Base-by-base conservation (phyloP, 2,329 filamentous ascomycete species). In the Magnaporthiopsis incrustans region DNA sequence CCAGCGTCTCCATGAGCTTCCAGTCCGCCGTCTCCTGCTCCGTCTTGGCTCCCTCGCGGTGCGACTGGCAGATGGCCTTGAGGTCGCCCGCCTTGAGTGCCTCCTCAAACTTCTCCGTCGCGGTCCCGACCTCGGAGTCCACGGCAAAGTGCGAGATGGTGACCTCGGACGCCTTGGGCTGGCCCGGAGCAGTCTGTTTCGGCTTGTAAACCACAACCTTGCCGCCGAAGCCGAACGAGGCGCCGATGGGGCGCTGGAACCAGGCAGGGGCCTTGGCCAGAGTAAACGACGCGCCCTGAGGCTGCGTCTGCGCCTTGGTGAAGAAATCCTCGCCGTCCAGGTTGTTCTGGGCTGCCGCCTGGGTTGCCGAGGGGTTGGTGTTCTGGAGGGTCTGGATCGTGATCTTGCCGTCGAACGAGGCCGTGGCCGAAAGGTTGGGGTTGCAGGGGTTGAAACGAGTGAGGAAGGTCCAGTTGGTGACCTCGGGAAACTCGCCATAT, bases 381-480 rank as follows among this genome's bases (percentile, higher is more conserved):
- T 95, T 97, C 73, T 99, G 95, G 57, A 97, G 83, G 1, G 94
- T 97, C 74, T 97, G 94, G 59, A 99, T 81, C 2, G 90, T 89
- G 67, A 99, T 97, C 77, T 96, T 97, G 70, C 96, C 95, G 73
- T 99, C 95, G 69, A 98, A 98, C 2, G 94, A 96, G 12, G 96
- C 95, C 25, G 95, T 98, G 25, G 96, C 96, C 61, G 94, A 91
- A 65, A 99, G 82, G 73, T 88, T 91, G 14, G 95, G 94, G 75
- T 99, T 97, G 69, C 91, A 88, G 35, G 95, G 95, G 75, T 97
- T 93, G 84, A 96, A 98, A 67, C 89, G 86, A 6, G 95, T 97
- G 73, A 94, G 88, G 80, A 99, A 99, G 7, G 93, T 97, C 94
- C 95, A 99, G 77, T 98, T 99, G n/a, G 94, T 97, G 63, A 96